These are phyloP conservation scores for Exophiala dermatitidis DNA, from an alignment of 2,329 filamentous ascomycete genomes.

Conservation along the genomic window DNA sequence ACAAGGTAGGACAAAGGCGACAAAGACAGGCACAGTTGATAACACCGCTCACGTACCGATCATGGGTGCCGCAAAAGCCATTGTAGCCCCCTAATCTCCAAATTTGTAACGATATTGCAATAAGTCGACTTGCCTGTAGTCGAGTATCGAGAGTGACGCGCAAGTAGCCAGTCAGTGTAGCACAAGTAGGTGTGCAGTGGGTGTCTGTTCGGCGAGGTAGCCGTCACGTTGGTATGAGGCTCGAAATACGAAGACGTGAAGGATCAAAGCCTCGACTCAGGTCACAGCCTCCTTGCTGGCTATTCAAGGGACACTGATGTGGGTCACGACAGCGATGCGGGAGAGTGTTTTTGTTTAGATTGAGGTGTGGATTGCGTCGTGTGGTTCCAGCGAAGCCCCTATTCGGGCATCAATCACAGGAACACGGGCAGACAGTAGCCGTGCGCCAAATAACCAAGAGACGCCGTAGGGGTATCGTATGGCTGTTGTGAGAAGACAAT, in stretches of 20 bases:
- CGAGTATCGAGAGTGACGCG: not conserved
- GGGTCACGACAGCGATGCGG: not conserved
- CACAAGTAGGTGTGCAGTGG: not conserved
- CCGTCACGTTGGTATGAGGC: too few relatives aligned
- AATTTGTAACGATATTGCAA: not conserved
- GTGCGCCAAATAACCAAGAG: constrained; percentile 10
- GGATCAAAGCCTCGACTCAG: not conserved
- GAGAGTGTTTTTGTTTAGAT: constrained; percentile 4
- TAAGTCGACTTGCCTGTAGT: not conserved
- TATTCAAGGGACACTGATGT: not conserved
- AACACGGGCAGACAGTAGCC: not conserved
- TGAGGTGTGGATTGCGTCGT: not conserved
- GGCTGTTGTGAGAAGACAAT: constrained; percentile 3
- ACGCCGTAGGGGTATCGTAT: constrained; percentile 3
- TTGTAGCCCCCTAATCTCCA: constrained; percentile 1
- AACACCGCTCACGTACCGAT: constrained; percentile 11
- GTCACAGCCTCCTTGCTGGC: not conserved
- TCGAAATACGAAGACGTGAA: not conserved
- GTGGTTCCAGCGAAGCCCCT: constrained; percentile 1
- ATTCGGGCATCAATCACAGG: constrained; percentile 3
- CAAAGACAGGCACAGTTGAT: not conserved
- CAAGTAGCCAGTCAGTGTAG: not conserved
- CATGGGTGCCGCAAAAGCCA: constrained; percentile 17
- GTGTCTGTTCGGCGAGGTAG: too few relatives aligned
- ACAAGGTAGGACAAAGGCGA: not conserved